A percentile compares a stretch with the other conserved stretches of the same genome.
Evolutionary conservation across 1,284 basidiomycete species (phyloP).

Genomic region (Moesziomyces sp.): DNA sequence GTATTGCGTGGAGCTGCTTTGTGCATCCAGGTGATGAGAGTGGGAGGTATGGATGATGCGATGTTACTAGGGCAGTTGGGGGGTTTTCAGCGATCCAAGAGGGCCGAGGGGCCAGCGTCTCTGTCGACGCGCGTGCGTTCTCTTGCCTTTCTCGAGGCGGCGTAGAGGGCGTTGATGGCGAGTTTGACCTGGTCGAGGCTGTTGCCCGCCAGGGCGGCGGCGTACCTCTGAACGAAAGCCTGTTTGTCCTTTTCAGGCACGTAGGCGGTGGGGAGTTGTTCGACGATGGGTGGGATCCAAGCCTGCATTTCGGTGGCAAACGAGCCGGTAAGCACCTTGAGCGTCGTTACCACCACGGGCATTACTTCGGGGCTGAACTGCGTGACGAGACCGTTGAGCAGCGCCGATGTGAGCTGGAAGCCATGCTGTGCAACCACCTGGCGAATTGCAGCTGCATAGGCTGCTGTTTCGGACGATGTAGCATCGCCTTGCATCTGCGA

Average conservation of each 20-base stretch:
- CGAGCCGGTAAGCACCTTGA: constrained; percentile 76
- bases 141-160: constrained; percentile 56
- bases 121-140: constrained; percentile 45
- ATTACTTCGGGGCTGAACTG: constrained; percentile 85
- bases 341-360: constrained; percentile 79
- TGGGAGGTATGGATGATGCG: too few species aligned
- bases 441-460: constrained; percentile 77
- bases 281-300: constrained; percentile 80
- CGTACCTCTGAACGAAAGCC: constrained; percentile 74
- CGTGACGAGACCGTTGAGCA: constrained; percentile 80
- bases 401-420: constrained; percentile 76
- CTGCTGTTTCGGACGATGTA: constrained; percentile 72
- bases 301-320: constrained; percentile 77
- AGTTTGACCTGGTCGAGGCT: constrained; percentile 52
- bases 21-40: too few species aligned
- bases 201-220: constrained; percentile 19
- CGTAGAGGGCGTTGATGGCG: constrained; percentile 46
- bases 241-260: constrained; percentile 78
- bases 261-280: constrained; percentile 76
- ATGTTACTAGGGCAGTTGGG: too few species aligned
- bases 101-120: constrained; percentile 14
- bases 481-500: constrained; percentile 39
- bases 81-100: constrained; percentile 29
- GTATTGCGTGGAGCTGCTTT: not conserved
- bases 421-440: constrained; percentile 80